These are phyloP conservation scores for Venturia aucupariae DNA, from an alignment of 2,329 filamentous ascomycete genomes.

Conservation along the genomic window DNA sequence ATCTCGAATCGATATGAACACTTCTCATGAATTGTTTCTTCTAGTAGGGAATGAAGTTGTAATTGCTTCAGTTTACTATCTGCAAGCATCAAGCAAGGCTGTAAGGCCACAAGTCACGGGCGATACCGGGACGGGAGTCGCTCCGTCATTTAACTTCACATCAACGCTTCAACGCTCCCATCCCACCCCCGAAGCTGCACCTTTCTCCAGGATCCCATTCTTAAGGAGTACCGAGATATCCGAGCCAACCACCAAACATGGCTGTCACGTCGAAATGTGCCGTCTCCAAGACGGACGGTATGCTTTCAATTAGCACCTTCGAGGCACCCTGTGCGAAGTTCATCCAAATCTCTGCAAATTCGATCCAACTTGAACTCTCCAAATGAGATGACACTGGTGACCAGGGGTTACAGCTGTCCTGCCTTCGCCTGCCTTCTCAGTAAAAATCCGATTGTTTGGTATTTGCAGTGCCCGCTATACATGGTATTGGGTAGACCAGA, in stretches of 20 bases:
- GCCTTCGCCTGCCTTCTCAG: neutral
- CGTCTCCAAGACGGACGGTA: neutral
- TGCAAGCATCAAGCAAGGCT: neutral
- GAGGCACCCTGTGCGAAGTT: neutral
- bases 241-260: neutral
- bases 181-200: neutral
- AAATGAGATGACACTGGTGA: neutral
- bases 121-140: no score
- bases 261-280: neutral
- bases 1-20: no score
- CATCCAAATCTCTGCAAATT: neutral
- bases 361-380: neutral
- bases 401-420: neutral
- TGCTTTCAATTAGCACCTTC: neutral
- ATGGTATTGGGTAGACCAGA: neutral
- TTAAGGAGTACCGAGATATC: neutral
- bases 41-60: no score
- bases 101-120: no score
- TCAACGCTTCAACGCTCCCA: neutral
- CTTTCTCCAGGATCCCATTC: neutral
- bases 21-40: no score
- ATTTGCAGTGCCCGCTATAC: neutral
- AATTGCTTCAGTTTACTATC: no score
- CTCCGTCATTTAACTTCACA: no score
- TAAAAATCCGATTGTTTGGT: neutral